Base-by-base conservation (phyloP, 2,329 filamentous ascomycete genomes). In the Aspergillus fischeri region DNA sequence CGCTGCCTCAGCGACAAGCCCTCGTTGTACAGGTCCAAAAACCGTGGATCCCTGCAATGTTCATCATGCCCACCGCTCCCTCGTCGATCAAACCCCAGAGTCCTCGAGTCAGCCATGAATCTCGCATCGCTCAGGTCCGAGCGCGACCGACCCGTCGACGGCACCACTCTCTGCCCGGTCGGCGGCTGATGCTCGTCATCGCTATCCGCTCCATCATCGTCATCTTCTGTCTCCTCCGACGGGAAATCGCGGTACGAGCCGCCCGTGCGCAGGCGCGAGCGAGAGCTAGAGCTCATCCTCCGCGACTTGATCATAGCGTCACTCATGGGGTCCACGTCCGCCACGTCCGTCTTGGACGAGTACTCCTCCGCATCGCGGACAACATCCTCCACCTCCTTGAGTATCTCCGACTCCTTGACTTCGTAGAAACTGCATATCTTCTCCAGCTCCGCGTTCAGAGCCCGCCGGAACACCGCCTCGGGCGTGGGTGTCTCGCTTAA, bases 351-450 rank as follows among this genome's bases (percentile, higher is more conserved):
- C 63, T 87, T 85, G 17, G 83, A 81, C 59, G 92, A 82, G 65
- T 87, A 91, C 6, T 79, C 78, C 54, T 85, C 84, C 45, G 91
- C 84, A 68, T 97, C 93, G 51, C 81, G 81, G 55, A 93, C 75
- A n/a, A 97, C 78, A 38, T 87, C 83, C 50, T 88, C 85, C 8
- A 93, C 85, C 71, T 97, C 93, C 53, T 88, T 86, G 59, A 89
- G 86, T 14, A 99, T 86, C 72, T 97, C 93, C 25, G 85, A 81
- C 75, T 99, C 92, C 75, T 99, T 99, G 60, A 91, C 77, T 60
- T 87, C 83, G 75, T 94, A 97, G 74, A 99, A 99, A 0, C 88
- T 89, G 67, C 86, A 89, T 60, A 99, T 91, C 80, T 97, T 97
- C 70, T 97, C 92, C 52, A 99, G 79, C 73, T 99, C 94, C 45